Evolutionary conservation across 192 early-diverging fungal genomes (phyloP), one percentile per base, ranked within the genome.

Genomic region (Allomyces arbusculus): DNA sequence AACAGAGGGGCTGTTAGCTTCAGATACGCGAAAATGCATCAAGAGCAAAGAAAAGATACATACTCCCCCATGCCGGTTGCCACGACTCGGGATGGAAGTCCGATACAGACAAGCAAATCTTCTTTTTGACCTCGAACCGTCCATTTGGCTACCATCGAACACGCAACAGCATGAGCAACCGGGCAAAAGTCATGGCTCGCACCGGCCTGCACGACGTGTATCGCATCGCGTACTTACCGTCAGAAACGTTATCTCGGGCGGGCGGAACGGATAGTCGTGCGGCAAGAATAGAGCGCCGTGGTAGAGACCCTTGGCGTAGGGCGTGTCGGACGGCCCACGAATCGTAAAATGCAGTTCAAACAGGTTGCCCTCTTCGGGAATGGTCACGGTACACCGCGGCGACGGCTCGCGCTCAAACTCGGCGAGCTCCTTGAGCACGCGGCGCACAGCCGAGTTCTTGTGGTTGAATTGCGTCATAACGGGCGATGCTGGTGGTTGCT

Each of bases 331-430:
- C 23, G 94, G 94, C 11, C 95, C 95, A 22, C 89, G 79, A 10
- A 96, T 79, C 1, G 92, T 94, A 72, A 94, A 97, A 71, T 97
- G 95, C 92, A 92, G 96, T 71, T 98, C 95, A 73, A 98, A 89
- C 24, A 98, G 77, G 74, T 96, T 89, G 61, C 87, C 83, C 76
- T 98, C 79, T 1, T 58, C 50, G 6, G 50, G 50, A 3, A 58
- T 20, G 50, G 50, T 20, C 16, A 58, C 16, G 16, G 50, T n/a
- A n/a, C 20, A 58, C 20, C 50, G 50, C 16, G 12, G 16, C 3
- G 50, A 58, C 16, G 12, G 50, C 50, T 58, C 50, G 50, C 50
- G 50, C 50, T 58, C 50, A 14, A 58, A n/a, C 50, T 58, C 50
- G 20, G 16, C 16, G 50, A 58, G 12, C 20, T 58, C 50, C 12